phyloP scores from a whole-genome alignment of 805 yeast species.

The Candida multigemmis region DNA sequence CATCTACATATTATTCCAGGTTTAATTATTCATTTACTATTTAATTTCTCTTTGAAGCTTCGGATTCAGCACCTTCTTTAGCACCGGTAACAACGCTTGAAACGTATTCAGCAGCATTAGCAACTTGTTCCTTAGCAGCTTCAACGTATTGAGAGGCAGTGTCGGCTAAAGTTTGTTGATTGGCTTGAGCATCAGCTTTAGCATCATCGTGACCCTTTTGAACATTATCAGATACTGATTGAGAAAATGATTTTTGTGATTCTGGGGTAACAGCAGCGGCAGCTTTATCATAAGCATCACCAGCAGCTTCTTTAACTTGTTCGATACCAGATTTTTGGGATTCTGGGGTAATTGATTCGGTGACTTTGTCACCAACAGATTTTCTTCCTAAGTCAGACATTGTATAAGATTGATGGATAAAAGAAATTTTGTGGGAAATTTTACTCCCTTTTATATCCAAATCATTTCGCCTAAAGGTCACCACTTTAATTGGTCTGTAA shows the following conservation, averaged over 20 bases:
- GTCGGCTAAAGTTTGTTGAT: slow-evolving; percentile 24
- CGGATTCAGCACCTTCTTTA: slow-evolving; percentile 43
- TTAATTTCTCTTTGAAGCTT: too few species aligned
- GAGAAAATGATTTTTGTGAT: slow-evolving; percentile 57
- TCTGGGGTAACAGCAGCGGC: slow-evolving; percentile 58
- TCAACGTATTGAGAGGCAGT: slow-evolving; percentile 40
- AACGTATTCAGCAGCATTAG: slow-evolving; percentile 49
- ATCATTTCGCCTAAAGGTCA: too few species aligned
- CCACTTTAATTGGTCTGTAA: too few species aligned
- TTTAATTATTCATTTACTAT: too few species aligned
- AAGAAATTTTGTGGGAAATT: too few species aligned
- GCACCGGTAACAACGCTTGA: slow-evolving; percentile 49
- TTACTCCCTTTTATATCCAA: too few species aligned
- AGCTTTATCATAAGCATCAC: slow-evolving; percentile 58
- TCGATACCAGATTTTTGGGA: slow-evolving; percentile 54
- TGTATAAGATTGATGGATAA: too few species aligned
- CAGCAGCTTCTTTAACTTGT: slow-evolving; percentile 61
- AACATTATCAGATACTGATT: slow-evolving; percentile 58
- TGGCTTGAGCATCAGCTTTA: slow-evolving; percentile 16
- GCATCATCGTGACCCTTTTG: slow-evolving; percentile 48
- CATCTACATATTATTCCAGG: too few species aligned
- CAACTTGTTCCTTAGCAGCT: slow-evolving; percentile 45
- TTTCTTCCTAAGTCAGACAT: slow-evolving; percentile 62
- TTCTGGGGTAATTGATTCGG: slow-evolving; percentile 65
- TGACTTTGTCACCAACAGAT: slow-evolving; percentile 56